Conservation (phyloP, 2,329 filamentous ascomycete genomes). For the Catunica adiposa region DNA sequence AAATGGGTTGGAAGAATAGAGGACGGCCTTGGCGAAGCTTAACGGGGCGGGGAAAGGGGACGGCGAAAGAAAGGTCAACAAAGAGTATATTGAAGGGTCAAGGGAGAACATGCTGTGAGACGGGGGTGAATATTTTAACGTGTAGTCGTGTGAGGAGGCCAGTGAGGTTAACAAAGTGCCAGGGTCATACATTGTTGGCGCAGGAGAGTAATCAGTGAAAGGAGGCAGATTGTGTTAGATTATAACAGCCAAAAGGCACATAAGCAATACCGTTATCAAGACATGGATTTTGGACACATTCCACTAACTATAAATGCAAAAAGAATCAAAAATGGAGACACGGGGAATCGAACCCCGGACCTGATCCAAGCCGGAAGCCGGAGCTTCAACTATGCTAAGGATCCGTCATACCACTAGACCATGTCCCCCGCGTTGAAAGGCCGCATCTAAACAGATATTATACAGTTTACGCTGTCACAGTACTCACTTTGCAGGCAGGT, state of each 20-base stretch:
- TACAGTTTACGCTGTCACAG: too few species aligned
- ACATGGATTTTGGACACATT: not conserved
- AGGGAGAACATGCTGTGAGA: not conserved
- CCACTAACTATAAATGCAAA: not conserved
- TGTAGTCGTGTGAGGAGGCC: not conserved
- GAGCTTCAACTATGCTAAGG: conserved; percentile 8
- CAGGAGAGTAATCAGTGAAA: too few species aligned
- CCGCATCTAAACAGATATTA: too few species aligned
- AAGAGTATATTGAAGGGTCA: too few species aligned
- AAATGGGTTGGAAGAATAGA: not conserved
- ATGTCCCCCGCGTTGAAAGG: conserved; percentile 2
- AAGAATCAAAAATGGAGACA: conserved; percentile 8
- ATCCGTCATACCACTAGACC: too few species aligned
- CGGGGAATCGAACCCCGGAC: conserved; percentile 15
- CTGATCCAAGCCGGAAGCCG: conserved; percentile 10
- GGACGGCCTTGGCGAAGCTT: not conserved
- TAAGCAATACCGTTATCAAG: not conserved
- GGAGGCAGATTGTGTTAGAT: too few species aligned
- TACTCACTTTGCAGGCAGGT: too few species aligned
- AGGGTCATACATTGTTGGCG: too few species aligned
- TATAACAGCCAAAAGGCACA: too few species aligned
- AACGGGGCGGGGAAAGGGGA: too few species aligned
- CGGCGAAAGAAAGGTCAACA: not conserved
- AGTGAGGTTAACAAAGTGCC: too few species aligned
- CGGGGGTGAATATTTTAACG: not conserved